phyloP scores from a whole-genome alignment of 2,329 filamentous ascomycete species.

The Neofusicoccum sp. region DNA sequence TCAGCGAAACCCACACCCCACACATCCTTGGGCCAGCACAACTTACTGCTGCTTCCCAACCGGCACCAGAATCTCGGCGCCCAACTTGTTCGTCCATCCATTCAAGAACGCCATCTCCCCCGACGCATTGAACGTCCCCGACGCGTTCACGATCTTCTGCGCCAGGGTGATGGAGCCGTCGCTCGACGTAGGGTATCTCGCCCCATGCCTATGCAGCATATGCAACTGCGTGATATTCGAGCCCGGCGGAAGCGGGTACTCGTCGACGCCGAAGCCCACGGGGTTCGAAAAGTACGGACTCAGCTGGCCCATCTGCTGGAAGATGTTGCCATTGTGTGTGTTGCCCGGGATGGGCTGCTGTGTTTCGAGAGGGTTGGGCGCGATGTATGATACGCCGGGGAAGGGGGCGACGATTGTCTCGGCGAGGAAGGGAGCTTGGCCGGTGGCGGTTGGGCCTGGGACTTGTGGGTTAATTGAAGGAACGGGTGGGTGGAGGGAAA shows the following conservation, averaged over 20 bases:
- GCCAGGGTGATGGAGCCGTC: conserved; percentile 58
- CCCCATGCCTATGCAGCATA: conserved; percentile 72
- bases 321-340: conserved; percentile 62
- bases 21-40: background rate
- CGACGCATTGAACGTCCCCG: conserved; percentile 54
- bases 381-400: conserved; percentile 59
- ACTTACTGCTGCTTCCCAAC: conserved; percentile 64
- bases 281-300: conserved; percentile 69
- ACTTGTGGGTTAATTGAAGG: background rate
- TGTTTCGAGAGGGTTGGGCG: conserved; percentile 70
- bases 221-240: conserved; percentile 68
- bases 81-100: conserved; percentile 67
- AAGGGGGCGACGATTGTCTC: conserved; percentile 68
- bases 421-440: conserved; percentile 66
- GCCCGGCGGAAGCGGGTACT: conserved; percentile 65
- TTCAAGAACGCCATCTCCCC: conserved; percentile 66
- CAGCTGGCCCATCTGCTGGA: conserved; percentile 67
- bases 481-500: rapidly evolving
- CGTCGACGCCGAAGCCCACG: conserved; percentile 68
- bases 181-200: conserved; percentile 67
- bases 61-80: conserved; percentile 69
- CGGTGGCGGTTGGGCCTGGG: conserved; percentile 66
- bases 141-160: conserved; percentile 56
- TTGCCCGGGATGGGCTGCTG: conserved; percentile 64
- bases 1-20: background rate